Evolutionary conservation across 2,329 filamentous ascomycete genomes (phyloP), one percentile per base, ranked within the genome.

Genomic region (Colletotrichum noveboracense): DNA sequence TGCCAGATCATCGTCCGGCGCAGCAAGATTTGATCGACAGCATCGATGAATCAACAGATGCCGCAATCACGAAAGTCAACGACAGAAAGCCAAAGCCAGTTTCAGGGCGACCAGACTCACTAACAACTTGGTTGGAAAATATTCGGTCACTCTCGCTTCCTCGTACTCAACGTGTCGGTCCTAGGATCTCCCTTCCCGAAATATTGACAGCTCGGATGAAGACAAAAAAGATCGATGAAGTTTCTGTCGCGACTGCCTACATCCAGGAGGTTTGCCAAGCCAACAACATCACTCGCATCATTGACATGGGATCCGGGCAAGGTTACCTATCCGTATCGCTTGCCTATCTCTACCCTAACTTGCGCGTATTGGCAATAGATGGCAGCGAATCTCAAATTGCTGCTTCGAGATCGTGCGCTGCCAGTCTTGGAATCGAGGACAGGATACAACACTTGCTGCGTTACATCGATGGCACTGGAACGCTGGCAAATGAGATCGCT

Each of bases 291-390:
- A 79, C 71, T 7, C 81, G 76, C 21, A 65, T 83, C 18, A 76
- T 84, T 21, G 73, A 75, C 9, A 75, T 73, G 70, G 73, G 73
- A 13, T 75, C 73, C 4, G 73, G 82, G 6, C 81, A 83, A 72
- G 82, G 82, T 52, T 83, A 83, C 30, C 79, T 84, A 10, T 81
- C 81, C 13, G 68, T 80, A 21, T 78, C 77, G 3, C 79, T 83
- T 26, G 81, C 81, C n/a, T 79, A 76, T 30, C 77, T 83, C 14
- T 82, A 79, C 58, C 82, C 81, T 0, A 55, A 79, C 1, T 70
- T 83, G 10, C 78, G 71, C 8, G 61, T 83, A 2, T 77, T 84
- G 2, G 80, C 81, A 36, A 83, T 83, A 28, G 82, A 83, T 55
- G 82, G 82, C 48, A 84, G 82, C 64, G 74, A 78, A 34, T 78